Conservation (phyloP, 129 eudicot genomes). For the Chrysanthemum makinoi region DNA sequence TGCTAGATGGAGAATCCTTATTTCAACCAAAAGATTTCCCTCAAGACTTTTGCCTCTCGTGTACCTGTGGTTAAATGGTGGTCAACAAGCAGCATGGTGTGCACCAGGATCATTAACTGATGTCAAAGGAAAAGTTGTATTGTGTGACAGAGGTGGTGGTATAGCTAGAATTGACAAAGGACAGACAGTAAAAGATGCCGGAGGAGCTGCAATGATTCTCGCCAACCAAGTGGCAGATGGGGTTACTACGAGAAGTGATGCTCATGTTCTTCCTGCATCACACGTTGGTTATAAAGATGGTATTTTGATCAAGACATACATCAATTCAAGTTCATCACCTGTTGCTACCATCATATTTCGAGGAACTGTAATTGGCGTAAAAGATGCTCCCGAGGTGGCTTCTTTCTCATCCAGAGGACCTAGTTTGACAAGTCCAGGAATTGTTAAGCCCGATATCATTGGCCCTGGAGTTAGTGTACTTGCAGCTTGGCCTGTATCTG, state of each 20-base stretch:
- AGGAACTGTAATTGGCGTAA: conserved; percentile 31
- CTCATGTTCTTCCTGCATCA: conserved; percentile 37
- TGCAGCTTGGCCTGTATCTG: too few species aligned
- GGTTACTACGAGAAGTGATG: conserved; percentile 2
- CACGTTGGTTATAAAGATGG: conserved; percentile 26
- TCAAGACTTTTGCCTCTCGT: too few species aligned
- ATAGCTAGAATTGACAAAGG: conserved; percentile 25
- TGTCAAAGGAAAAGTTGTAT: too few species aligned
- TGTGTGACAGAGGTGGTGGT: conserved; percentile 1
- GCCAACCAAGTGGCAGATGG: conserved; percentile 14
- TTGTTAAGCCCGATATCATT: too few species aligned
- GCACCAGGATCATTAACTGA: too few species aligned
- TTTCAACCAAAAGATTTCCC: neutral
- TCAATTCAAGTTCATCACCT: conserved; percentile 30
- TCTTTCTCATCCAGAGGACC: too few species aligned
- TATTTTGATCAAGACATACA: conserved; percentile 19
- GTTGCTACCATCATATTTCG: conserved; percentile 19
- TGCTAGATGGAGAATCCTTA: conserved; percentile 32
- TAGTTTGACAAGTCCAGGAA: too few species aligned
- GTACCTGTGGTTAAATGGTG: too few species aligned
- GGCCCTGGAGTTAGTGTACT: too few species aligned
- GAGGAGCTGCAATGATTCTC: conserved; percentile 37
- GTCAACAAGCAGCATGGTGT: too few species aligned
- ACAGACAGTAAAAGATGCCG: conserved; percentile 28
- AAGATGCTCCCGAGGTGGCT: too few species aligned